Conservation (phyloP, 129 eudicot genomes). For the Cynara cardunculus region DNA sequence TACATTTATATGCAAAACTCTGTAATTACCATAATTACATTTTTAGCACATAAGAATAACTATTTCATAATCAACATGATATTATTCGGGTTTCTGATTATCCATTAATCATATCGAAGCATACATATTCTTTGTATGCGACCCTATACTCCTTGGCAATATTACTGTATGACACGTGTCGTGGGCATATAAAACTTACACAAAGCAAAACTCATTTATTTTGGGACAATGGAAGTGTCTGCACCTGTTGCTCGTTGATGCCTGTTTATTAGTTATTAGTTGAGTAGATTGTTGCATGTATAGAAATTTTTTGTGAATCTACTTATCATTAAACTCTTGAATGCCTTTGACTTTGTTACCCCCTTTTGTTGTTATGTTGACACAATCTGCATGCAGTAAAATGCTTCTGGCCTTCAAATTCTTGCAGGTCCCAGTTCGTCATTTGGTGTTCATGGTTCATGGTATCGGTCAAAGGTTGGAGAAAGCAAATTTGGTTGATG, state of each 20-base stretch:
- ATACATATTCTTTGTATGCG: no score
- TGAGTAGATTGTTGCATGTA: not conserved
- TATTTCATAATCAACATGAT: no score
- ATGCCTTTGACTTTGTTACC: not conserved
- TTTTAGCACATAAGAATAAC: no score
- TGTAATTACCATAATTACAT: no score
- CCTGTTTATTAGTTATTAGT: not conserved
- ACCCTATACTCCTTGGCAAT: no score
- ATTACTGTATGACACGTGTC: no score
- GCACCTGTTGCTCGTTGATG: not conserved
- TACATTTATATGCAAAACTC: no score
- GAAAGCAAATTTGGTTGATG: conserved; percentile 91
- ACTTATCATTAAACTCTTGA: not conserved
- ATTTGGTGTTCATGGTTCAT: conserved; percentile 97
- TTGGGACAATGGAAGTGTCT: no score
- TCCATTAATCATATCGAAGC: no score
- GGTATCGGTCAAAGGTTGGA: conserved; percentile 99
- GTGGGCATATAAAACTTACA: no score
- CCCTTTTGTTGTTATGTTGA: not conserved
- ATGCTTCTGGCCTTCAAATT: conserved; percentile 18
- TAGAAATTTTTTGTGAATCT: not conserved
- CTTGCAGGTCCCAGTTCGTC: conserved; percentile 89
- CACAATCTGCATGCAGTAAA: not conserved
- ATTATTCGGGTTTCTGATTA: no score
- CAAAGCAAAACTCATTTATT: no score